Percentiles rank a stretch among this genome's conserved stretches.
phyloP scores from a whole-genome alignment of 179 eudicot genomes.

The Beta macrorhiza region DNA sequence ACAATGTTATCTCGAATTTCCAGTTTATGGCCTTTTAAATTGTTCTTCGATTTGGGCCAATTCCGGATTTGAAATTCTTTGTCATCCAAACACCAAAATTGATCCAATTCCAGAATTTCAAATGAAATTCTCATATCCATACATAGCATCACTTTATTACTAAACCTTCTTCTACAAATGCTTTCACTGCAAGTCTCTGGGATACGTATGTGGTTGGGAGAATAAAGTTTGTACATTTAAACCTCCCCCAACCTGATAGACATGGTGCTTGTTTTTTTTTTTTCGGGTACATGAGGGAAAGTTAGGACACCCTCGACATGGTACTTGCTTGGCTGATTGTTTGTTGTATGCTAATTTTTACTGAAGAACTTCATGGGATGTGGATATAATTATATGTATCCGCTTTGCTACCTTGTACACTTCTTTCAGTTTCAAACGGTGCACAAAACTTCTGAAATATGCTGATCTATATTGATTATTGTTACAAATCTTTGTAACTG shows the following conservation, averaged over 20 bases:
- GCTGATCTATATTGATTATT: neutral
- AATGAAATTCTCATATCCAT: neutral
- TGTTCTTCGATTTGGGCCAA: too few species aligned
- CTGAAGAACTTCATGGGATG: neutral
- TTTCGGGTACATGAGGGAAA: too few species aligned
- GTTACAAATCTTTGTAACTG: slow-evolving; percentile 6
- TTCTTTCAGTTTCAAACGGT: neutral
- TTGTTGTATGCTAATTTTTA: neutral
- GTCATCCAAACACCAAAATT: too few species aligned
- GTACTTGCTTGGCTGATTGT: neutral
- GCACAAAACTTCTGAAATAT: neutral
- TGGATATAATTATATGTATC: neutral
- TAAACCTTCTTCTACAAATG: neutral
- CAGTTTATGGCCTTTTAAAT: too few species aligned
- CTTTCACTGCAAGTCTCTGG: neutral
- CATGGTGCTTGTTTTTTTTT: too few species aligned
- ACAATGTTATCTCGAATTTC: too few species aligned
- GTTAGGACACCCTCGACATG: too few species aligned
- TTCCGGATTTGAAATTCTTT: too few species aligned
- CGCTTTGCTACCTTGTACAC: too few species aligned
- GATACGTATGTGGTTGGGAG: neutral
- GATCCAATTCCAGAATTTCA: too few species aligned
- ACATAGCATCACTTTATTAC: neutral
- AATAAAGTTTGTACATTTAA: too few species aligned
- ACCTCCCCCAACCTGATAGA: too few species aligned